phyloP scores from a whole-genome alignment of 2,329 filamentous ascomycete genomes.

The Trichoderma koningiopsis region DNA sequence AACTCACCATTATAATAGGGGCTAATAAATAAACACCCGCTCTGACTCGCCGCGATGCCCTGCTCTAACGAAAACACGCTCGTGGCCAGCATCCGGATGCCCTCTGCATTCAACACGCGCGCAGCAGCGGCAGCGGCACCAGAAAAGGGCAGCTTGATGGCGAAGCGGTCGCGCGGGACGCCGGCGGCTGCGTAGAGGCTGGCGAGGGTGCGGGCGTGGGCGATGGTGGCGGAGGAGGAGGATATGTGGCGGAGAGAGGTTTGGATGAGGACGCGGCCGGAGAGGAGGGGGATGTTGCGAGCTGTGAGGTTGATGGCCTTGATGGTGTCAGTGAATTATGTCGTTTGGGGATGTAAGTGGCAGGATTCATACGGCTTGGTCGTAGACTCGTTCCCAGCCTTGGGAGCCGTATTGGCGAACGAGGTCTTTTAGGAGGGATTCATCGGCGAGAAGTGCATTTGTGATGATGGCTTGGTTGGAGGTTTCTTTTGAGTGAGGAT shows the following conservation, averaged over 20 bases:
- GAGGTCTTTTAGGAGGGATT: conserved; percentile 22
- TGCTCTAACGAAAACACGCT: conserved; percentile 31
- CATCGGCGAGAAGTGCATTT: conserved; percentile 25
- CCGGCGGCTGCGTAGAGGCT: conserved; percentile 28
- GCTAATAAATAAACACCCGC: conserved; percentile 32
- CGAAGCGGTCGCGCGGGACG: conserved; percentile 29
- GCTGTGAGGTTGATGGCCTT: conserved; percentile 29
- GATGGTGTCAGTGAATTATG: background rate
- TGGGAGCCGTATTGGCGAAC: conserved; percentile 27
- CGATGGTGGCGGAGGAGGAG: conserved; percentile 28
- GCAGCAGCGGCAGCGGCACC: conserved; percentile 30
- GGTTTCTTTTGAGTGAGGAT: conserved; percentile 26
- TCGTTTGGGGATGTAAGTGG: background rate
- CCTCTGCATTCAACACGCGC: conserved; percentile 28
- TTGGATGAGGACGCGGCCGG: conserved; percentile 32
- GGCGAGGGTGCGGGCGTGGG: conserved; percentile 30
- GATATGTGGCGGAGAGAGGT: conserved; percentile 29
- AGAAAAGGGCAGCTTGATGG: conserved; percentile 32
- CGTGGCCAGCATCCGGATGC: conserved; percentile 32
- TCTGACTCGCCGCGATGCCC: conserved; percentile 33
- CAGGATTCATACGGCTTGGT: conserved; percentile 25
- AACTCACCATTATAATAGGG: conserved; percentile 31
- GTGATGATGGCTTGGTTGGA: conserved; percentile 32
- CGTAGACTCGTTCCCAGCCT: conserved; percentile 31
- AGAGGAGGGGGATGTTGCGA: conserved; percentile 29